Percentiles rank a stretch among this genome's conserved stretches.
Conservation (phyloP, 164 flowering plant species). For the Warburgia ugandensis region DNA sequence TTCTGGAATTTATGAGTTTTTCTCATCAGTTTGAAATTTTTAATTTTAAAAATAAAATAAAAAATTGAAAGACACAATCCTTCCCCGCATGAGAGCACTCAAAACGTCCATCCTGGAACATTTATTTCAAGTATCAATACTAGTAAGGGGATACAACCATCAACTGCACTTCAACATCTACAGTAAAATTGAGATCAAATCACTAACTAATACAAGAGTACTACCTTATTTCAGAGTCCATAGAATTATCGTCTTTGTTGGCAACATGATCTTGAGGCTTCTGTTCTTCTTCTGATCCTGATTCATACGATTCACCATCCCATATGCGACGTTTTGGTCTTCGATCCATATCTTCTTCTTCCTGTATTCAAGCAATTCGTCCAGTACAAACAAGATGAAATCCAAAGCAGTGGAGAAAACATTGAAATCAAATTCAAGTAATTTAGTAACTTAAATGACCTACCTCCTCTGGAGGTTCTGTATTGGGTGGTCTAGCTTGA, state of each 20-base stretch:
- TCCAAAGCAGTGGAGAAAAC: constrained; percentile 1
- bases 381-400: background rate
- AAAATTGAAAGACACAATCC: background rate
- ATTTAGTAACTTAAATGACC: too few relatives aligned
- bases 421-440: too few relatives aligned
- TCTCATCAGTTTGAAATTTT: too few relatives aligned
- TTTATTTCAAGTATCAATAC: too few relatives aligned
- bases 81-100: too few relatives aligned
- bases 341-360: constrained; percentile 59
- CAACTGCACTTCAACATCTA: too few relatives aligned
- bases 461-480: constrained; percentile 71
- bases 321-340: constrained; percentile 67
- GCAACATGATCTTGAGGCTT: constrained; percentile 20
- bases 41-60: too few relatives aligned
- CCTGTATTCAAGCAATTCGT: constrained; percentile 29
- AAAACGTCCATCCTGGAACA: too few relatives aligned
- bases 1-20: too few relatives aligned
- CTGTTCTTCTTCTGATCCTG: constrained; percentile 55
- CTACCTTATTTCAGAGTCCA: constrained; percentile 20
- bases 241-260: constrained; percentile 12
- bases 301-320: constrained; percentile 60
- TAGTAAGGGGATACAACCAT: too few relatives aligned
- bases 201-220: background rate
- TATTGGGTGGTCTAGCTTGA: constrained; percentile 52
- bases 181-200: background rate